Percentiles rank a stretch among this genome's conserved stretches.
These are phyloP conservation scores for Corrigiola litoralis DNA, from an alignment of 179 eudicot genomes.

Conservation along the genomic window DNA sequence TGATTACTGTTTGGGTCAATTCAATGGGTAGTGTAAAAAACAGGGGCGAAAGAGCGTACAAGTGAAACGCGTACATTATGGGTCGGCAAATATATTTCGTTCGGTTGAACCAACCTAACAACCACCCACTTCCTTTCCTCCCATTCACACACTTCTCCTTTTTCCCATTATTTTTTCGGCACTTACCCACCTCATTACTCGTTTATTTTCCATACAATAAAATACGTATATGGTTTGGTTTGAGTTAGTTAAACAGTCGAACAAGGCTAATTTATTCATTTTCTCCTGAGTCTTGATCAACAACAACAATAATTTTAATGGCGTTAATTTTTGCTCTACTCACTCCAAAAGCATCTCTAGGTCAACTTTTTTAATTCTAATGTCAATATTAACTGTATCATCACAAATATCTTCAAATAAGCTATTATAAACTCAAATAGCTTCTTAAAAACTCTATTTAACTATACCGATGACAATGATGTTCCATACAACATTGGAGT, in stretches of 20 bases:
- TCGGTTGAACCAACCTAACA: slow-evolving; percentile 77
- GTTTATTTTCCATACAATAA: not conserved
- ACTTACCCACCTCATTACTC: no score
- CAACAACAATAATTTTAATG: not conserved
- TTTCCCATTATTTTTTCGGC: not conserved
- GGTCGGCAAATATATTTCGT: slow-evolving; percentile 28
- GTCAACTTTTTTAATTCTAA: no score
- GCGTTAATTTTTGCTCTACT: not conserved
- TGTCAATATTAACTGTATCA: no score
- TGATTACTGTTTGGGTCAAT: not conserved
- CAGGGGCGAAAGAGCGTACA: not conserved
- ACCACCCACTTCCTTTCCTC: slow-evolving; percentile 31
- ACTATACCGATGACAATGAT: no score
- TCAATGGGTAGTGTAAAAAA: not conserved
- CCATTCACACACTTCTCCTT: slow-evolving; percentile 28
- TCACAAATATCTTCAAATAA: no score
- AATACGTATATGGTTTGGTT: no score
- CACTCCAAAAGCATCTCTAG: not conserved
- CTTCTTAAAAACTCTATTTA: no score
- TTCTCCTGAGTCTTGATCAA: not conserved
- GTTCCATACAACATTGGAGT: no score
- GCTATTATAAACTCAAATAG: no score
- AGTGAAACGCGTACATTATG: slow-evolving; percentile 19
- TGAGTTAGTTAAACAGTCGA: no score
- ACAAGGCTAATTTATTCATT: no score